Base-by-base conservation (phyloP, 192 early-diverging fungal genomes). In the Geranomyces variabilis region DNA sequence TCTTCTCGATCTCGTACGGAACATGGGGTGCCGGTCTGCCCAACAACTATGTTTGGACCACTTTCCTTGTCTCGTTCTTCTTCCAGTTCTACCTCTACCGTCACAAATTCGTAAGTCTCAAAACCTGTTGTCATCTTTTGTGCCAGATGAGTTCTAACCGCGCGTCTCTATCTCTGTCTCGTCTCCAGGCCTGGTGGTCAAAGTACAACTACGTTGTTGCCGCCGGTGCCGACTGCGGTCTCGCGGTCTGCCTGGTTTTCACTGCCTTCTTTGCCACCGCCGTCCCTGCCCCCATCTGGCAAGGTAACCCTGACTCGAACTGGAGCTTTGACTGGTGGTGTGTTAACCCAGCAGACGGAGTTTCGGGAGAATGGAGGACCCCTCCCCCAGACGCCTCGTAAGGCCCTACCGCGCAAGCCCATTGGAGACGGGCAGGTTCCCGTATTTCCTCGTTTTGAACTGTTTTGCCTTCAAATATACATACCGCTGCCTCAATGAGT, bases 131-230 rank as follows among this genome's bases (percentile, higher is more conserved):
- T 55, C 26, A 55, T 15, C 26, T 6, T 6, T 55, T 55, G 51
- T 15, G 51, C 51, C 26, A 19, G 19, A 47, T 19, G 46, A 47
- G 19, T 19, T 28, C 14, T 55, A 24, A 3, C 26, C 7, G 8
- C 4, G 6, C 26, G 19, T 55, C 3, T 55, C 51, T 41, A 7
- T 41, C 10, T 10, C 36, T 10, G 3, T 10, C 3, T 41, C 10
- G 3, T 41, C 36, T 10, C 10, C 36, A 41, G 36, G 51, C 51
- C 51, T 53, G 51, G 51, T 53, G 51, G 51, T 24, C 51, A 3
- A 84, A 84, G 70, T 91, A 90, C 78, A 89, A 88, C 77, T 92
- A 88, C 73, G 80, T 90, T 21, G 75, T 89, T 21, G 87, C 86
- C 22, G 86, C 87, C 44, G 87, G 70, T 28, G 71, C 82, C 63